phyloP scores from a whole-genome alignment of 2,329 filamentous ascomycete species.

The Xylariaceae sp. region DNA sequence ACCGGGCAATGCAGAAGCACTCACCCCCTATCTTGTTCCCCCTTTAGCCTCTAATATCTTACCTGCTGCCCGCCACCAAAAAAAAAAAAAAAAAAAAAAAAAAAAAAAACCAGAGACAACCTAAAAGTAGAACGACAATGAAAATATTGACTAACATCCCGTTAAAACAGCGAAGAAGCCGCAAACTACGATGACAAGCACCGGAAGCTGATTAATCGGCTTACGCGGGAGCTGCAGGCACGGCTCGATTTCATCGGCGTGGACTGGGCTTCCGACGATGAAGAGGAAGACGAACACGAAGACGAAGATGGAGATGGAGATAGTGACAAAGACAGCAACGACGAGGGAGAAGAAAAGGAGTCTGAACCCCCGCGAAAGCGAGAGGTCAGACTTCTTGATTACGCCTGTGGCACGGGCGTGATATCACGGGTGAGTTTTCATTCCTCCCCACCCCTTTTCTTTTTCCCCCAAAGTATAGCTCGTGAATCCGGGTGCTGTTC shows the following conservation, averaged over 20 bases:
- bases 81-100: too few species aligned
- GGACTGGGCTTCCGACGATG: constrained; percentile 42
- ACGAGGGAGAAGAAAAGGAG: constrained; percentile 23
- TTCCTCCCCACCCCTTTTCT: too few species aligned
- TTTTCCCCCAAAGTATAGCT: too few species aligned
- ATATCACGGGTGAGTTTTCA: constrained; percentile 52
- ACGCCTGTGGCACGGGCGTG: constrained; percentile 67
- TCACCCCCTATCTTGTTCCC: too few species aligned
- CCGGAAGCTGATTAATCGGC: constrained; percentile 44
- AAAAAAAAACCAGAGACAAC: too few species aligned
- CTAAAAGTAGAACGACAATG: too few species aligned
- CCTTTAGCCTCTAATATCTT: too few species aligned
- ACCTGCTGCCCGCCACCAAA: too few species aligned
- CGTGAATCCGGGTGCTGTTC: too few species aligned
- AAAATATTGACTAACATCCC: not conserved
- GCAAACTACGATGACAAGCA: constrained; percentile 53
- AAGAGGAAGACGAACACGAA: constrained; percentile 24
- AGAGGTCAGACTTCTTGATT: constrained; percentile 58
- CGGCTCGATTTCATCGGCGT: constrained; percentile 58
- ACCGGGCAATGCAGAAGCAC: too few species aligned
- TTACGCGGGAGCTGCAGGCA: constrained; percentile 49
- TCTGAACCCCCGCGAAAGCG: constrained; percentile 23
- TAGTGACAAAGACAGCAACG: constrained; percentile 20
- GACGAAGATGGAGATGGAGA: constrained; percentile 7
- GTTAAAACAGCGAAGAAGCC: constrained; percentile 41